Conservation (phyloP, 805 yeast species). For the Kluyveromyces nonfermentans region DNA sequence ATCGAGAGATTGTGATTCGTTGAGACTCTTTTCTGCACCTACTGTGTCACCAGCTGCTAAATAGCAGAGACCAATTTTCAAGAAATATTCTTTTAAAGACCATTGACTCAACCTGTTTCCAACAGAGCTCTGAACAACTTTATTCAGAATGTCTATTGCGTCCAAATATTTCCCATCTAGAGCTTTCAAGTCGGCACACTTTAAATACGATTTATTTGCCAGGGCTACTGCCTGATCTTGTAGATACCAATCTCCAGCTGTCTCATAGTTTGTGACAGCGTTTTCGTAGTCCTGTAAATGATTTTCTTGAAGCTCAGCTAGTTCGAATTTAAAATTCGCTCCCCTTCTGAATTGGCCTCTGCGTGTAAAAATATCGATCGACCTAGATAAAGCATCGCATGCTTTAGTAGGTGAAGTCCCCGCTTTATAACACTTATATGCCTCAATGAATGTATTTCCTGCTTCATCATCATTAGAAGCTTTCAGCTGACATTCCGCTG, state of each 20-base stretch:
- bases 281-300: conserved; percentile 55
- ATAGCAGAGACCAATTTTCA: conserved; percentile 74
- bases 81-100: conserved; percentile 87
- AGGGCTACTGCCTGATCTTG: conserved; percentile 91
- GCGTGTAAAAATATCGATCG: conserved; percentile 74
- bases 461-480: conserved; percentile 83
- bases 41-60: conserved; percentile 80
- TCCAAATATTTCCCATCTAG: conserved; percentile 59
- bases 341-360: conserved; percentile 95
- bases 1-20: conserved; percentile 59
- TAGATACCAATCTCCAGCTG: conserved; percentile 92
- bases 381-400: conserved; percentile 53
- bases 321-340: conserved; percentile 86
- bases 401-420: conserved; percentile 73
- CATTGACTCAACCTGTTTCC: conserved; percentile 74
- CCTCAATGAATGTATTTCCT: conserved; percentile 81
- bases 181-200: conserved; percentile 84
- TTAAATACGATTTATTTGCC: conserved; percentile 77
- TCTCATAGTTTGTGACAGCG: conserved; percentile 74
- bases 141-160: conserved; percentile 72
- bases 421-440: conserved; percentile 74
- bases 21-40: conserved; percentile 69
- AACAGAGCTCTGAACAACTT: conserved; percentile 64
- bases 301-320: conserved; percentile 78
- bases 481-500: conserved; percentile 69